Conservation (phyloP, 2,329 filamentous ascomycete genomes). For the Verticillium nonalfalfae region DNA sequence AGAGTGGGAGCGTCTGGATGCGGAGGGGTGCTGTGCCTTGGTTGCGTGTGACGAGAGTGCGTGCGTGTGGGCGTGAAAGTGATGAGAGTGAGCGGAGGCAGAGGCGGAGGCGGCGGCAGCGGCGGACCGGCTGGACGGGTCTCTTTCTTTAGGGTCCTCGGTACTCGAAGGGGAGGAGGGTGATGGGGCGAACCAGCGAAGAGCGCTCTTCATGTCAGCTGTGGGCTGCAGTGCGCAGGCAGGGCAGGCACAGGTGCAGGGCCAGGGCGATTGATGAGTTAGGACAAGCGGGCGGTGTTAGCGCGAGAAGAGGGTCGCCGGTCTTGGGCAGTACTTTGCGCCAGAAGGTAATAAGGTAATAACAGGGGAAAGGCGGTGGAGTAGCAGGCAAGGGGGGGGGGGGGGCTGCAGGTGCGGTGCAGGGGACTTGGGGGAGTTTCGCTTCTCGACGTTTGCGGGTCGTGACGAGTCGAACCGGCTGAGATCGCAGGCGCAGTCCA, state of each 20-base stretch:
- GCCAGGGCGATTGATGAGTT: not conserved
- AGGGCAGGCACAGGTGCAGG: not conserved
- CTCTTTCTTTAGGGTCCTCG: slow-evolving; percentile 13
- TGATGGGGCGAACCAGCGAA: slow-evolving; percentile 11
- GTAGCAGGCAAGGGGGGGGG: not conserved
- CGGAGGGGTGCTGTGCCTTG: not conserved
- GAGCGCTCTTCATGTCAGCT: slow-evolving; percentile 14
- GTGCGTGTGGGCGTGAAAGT: not conserved
- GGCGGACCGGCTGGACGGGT: slow-evolving; percentile 14
- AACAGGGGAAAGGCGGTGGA: not conserved
- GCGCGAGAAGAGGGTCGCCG: not conserved
- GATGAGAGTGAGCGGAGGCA: slow-evolving; percentile 3
- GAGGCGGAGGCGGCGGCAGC: slow-evolving; percentile 16
- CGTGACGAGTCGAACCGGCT: not conserved
- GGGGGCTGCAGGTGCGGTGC: not conserved
- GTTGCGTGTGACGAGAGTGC: not conserved
- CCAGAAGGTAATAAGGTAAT: not conserved
- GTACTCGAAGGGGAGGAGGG: slow-evolving; percentile 12
- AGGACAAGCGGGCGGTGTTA: not conserved
- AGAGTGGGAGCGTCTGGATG: not conserved
- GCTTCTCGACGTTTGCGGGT: not conserved
- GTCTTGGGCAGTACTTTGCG: not conserved
- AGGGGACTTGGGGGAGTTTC: not conserved
- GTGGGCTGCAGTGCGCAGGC: not conserved
- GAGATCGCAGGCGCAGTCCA: not conserved